These are phyloP conservation scores for Nepenthes alata DNA, from an alignment of 179 eudicot genomes.

Conservation along the genomic window DNA sequence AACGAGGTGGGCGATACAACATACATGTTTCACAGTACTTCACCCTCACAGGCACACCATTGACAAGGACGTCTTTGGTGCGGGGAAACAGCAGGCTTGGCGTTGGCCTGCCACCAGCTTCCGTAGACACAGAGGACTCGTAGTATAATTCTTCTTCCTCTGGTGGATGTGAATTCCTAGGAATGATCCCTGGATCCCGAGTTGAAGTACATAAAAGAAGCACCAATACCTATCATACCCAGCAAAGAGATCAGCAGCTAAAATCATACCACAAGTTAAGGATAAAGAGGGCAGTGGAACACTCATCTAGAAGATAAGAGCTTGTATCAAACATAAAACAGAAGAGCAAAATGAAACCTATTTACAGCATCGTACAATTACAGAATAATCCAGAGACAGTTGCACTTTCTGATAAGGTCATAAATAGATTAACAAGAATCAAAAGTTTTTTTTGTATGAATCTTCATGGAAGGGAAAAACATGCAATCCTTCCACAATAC, in stretches of 20 bases:
- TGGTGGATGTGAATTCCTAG: slow-evolving; percentile 59
- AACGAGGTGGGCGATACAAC: slow-evolving; percentile 75
- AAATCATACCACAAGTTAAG: too few species aligned
- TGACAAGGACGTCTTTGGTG: slow-evolving; percentile 42
- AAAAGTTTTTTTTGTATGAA: too few species aligned
- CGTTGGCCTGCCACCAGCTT: slow-evolving; percentile 41
- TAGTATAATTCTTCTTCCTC: slow-evolving; percentile 42
- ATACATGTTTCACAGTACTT: slow-evolving; percentile 78
- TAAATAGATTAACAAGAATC: not conserved
- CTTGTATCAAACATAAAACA: too few species aligned
- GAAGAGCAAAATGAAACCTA: too few species aligned
- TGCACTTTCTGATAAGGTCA: not conserved
- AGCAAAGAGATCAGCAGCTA: not conserved
- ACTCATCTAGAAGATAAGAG: too few species aligned
- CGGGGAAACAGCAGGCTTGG: slow-evolving; percentile 49
- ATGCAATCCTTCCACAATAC: not conserved
- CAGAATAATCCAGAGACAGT: too few species aligned
- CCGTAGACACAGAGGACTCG: slow-evolving; percentile 35
- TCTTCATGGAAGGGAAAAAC: too few species aligned
- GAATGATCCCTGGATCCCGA: slow-evolving; percentile 68
- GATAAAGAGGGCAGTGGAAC: too few species aligned
- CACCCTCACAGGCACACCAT: slow-evolving; percentile 43
- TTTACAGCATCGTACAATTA: too few species aligned
- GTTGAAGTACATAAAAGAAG: slow-evolving; percentile 58
- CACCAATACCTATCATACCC: slow-evolving; percentile 38